phyloP scores from a whole-genome alignment of 1,284 basidiomycete species.

The Phlebopus sp. region DNA sequence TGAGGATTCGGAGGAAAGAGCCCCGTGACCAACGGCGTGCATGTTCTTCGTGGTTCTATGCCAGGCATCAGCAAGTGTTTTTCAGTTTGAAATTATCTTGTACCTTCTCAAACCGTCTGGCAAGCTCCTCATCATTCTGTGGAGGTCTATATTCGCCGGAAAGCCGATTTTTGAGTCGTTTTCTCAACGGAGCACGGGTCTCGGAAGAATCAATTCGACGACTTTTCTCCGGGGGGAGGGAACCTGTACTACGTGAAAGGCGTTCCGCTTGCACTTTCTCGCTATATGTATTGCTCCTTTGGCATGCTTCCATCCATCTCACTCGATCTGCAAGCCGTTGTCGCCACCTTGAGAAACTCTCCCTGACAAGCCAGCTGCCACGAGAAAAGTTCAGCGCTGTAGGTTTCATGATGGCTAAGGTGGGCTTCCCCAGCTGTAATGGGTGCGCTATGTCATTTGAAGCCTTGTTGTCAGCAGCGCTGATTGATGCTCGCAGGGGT shows the following conservation, averaged over 20 bases:
- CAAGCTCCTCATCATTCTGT: conserved; percentile 62
- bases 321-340: conserved; percentile 40
- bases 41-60: conserved; percentile 66
- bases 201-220: conserved; percentile 17
- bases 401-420: conserved; percentile 23
- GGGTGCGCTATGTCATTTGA: conserved; percentile 4
- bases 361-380: conserved; percentile 29
- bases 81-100: conserved; percentile 17
- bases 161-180: conserved; percentile 46
- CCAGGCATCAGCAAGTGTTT: conserved; percentile 13
- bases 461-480: conserved; percentile 9
- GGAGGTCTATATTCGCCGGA: conserved; percentile 48
- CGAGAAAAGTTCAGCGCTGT: conserved; percentile 41
- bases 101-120: conserved; percentile 65
- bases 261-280: conserved; percentile 45
- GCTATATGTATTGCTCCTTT: conserved; percentile 57
- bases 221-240: conserved; percentile 2
- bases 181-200: conserved; percentile 40
- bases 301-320: conserved; percentile 57
- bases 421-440: conserved; percentile 14
- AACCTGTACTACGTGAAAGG: conserved; percentile 29
- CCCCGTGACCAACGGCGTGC: conserved; percentile 67
- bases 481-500: conserved; percentile 23
- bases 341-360: conserved; percentile 36
- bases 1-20: conserved; percentile 55